Percentiles rank a stretch among this genome's conserved stretches.
Evolutionary conservation across 1,284 basidiomycete species (phyloP).

Genomic region (Peniophora sp.): DNA sequence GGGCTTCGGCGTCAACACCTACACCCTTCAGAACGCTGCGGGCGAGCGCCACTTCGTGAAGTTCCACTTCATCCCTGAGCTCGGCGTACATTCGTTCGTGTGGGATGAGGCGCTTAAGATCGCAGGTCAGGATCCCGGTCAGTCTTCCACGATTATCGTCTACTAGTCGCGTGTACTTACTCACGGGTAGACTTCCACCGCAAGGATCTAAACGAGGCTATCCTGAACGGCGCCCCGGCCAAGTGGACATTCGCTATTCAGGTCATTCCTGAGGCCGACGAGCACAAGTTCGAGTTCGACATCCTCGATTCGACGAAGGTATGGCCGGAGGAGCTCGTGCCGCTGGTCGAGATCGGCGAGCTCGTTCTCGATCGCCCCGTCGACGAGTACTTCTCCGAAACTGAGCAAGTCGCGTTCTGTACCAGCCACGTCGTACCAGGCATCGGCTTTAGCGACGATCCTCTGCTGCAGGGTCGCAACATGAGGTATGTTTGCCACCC

Average conservation of each 20-base stretch:
- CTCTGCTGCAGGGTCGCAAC: constrained; percentile 76
- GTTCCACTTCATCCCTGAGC: constrained; percentile 76
- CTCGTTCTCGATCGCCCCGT: constrained; percentile 56
- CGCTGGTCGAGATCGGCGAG: constrained; percentile 69
- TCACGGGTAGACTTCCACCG: constrained; percentile 59
- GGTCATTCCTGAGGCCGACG: constrained; percentile 53
- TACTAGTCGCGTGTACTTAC: neutral
- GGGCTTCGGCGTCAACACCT: constrained; percentile 82
- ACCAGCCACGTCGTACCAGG: constrained; percentile 77
- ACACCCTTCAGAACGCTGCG: constrained; percentile 57
- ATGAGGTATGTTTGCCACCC: constrained; percentile 28
- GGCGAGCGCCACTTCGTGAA: constrained; percentile 76
- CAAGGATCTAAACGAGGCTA: constrained; percentile 74
- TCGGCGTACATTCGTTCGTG: constrained; percentile 71
- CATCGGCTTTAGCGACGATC: constrained; percentile 74
- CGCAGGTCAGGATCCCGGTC: constrained; percentile 69
- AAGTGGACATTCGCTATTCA: constrained; percentile 78
- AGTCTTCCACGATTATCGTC: constrained; percentile 7
- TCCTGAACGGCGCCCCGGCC: constrained; percentile 57
- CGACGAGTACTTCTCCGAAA: constrained; percentile 77
- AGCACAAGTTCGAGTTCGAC: constrained; percentile 77
- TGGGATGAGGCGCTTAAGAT: constrained; percentile 88
- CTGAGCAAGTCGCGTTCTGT: constrained; percentile 80
- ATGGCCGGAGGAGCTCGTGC: constrained; percentile 74
- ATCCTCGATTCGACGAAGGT: constrained; percentile 81